These are phyloP conservation scores for Amanita rubescens DNA, from an alignment of 768 basidiomycete species.

Conservation along the genomic window DNA sequence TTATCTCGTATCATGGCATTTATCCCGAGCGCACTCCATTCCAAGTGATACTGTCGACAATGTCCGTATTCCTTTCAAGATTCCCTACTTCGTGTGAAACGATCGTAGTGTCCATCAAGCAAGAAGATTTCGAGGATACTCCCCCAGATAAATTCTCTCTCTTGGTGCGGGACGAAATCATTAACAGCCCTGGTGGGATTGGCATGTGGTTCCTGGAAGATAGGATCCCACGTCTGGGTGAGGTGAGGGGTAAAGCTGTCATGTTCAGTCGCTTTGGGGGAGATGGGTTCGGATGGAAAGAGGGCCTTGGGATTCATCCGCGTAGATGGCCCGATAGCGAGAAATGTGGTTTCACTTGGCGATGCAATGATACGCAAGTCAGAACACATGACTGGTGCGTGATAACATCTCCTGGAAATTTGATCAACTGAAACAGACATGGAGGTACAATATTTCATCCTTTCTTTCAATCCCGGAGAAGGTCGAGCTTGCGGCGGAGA, in stretches of 20 bases:
- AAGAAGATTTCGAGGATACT: slow-evolving; percentile 60
- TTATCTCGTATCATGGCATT: slow-evolving; percentile 75
- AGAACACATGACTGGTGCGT: slow-evolving; percentile 80
- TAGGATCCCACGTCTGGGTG: slow-evolving; percentile 70
- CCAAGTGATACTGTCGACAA: slow-evolving; percentile 48
- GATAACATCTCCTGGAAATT: background rate
- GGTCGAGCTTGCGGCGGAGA: slow-evolving; percentile 43
- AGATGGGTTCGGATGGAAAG: slow-evolving; percentile 61
- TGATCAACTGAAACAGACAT: background rate
- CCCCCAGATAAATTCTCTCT: slow-evolving; percentile 48
- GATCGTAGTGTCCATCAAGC: slow-evolving; percentile 82
- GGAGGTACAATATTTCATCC: slow-evolving; percentile 74
- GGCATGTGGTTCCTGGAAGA: slow-evolving; percentile 82
- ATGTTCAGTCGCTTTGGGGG: slow-evolving; percentile 84
- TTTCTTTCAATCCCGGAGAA: slow-evolving; percentile 86
- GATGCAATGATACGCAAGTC: slow-evolving; percentile 60
- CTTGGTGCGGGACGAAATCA: slow-evolving; percentile 60
- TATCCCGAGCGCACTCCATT: slow-evolving; percentile 69
- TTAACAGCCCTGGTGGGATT: slow-evolving; percentile 40
- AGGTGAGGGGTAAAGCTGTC: slow-evolving; percentile 80
- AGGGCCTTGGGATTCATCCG: slow-evolving; percentile 85
- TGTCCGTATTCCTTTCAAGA: slow-evolving; percentile 59
- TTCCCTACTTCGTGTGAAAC: slow-evolving; percentile 58
- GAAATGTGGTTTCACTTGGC: slow-evolving; percentile 72
- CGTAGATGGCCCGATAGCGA: slow-evolving; percentile 77